Evolutionary conservation across 2,329 filamentous ascomycete species (phyloP).

Genomic region (Tolypocladium sp.): DNA sequence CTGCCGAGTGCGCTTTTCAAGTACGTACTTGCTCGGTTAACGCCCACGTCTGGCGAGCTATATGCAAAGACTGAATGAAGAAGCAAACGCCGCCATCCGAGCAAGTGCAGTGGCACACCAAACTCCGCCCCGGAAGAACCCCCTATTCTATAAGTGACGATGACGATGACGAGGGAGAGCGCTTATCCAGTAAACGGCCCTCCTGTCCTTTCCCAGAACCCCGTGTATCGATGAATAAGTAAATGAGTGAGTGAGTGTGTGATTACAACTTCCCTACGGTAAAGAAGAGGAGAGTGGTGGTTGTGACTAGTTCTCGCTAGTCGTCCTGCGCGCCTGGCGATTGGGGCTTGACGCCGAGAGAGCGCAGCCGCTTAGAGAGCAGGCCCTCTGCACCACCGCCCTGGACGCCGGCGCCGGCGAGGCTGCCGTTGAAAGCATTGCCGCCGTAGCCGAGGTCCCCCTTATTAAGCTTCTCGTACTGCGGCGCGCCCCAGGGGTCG

Average conservation of each 20-base stretch:
- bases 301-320: not conserved
- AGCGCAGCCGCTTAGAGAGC: slow-evolving; percentile 58
- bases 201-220: not conserved
- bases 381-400: slow-evolving; percentile 46
- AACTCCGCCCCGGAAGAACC: not conserved
- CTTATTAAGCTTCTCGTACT: slow-evolving; percentile 60
- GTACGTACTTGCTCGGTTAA: not conserved
- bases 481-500: slow-evolving; percentile 19
- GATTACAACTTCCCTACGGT: not conserved
- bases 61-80: not conserved
- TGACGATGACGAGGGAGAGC: not conserved
- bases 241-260: not conserved
- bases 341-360: slow-evolving; percentile 41
- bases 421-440: slow-evolving; percentile 31
- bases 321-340: slow-evolving; percentile 3
- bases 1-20: not conserved
- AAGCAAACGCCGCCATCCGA: no score
- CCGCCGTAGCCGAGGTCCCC: slow-evolving; percentile 56
- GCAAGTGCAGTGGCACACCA: not conserved
- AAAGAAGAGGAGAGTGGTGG: not conserved
- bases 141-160: not conserved
- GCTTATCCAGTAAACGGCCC: not conserved
- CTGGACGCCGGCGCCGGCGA: slow-evolving; percentile 23
- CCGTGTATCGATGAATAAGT: not conserved
- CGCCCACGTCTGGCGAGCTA: not conserved